Evolutionary conservation across 73 alveolate genomes (phyloP).

Genomic region (Stentor roeselii): DNA sequence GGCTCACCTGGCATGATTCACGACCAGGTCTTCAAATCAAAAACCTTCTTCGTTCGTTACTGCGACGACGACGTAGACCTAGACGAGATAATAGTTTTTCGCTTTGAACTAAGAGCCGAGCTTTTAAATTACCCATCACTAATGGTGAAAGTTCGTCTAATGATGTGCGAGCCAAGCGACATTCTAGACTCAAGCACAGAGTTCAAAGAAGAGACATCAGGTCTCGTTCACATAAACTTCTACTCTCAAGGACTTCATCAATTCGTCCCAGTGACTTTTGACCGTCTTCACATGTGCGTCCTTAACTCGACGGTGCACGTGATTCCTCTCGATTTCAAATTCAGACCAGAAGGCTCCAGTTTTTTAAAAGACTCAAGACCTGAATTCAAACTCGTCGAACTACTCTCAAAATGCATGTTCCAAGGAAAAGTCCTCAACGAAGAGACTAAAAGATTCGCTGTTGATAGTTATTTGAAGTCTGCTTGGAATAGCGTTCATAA

Average conservation of each 20-base stretch:
- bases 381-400: not conserved
- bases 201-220: slow-evolving; percentile 28
- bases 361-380: not conserved
- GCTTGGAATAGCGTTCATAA: not conserved
- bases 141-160: slow-evolving; percentile 40
- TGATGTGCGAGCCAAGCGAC: not conserved
- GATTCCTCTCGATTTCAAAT: slow-evolving; percentile 33
- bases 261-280: slow-evolving; percentile 46
- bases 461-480: too few relatives aligned
- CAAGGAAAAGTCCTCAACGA: not conserved
- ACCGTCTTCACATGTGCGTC: slow-evolving; percentile 36
- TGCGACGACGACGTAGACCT: slow-evolving; percentile 49
- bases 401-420: not conserved
- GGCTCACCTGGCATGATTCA: slow-evolving; percentile 13
- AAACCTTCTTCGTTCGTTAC: slow-evolving; percentile 45
- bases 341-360: slow-evolving; percentile 32
- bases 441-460: not conserved
- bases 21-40: slow-evolving; percentile 15
- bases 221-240: slow-evolving; percentile 2
- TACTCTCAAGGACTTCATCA: slow-evolving; percentile 37
- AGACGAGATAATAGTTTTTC: not conserved
- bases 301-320: slow-evolving; percentile 34
- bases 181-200: not conserved
- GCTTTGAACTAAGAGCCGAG: slow-evolving; percentile 26
- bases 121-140: slow-evolving; percentile 30